These are phyloP conservation scores for Verticillium klebahnii DNA, from an alignment of 2,329 filamentous ascomycete species.

Conservation along the genomic window DNA sequence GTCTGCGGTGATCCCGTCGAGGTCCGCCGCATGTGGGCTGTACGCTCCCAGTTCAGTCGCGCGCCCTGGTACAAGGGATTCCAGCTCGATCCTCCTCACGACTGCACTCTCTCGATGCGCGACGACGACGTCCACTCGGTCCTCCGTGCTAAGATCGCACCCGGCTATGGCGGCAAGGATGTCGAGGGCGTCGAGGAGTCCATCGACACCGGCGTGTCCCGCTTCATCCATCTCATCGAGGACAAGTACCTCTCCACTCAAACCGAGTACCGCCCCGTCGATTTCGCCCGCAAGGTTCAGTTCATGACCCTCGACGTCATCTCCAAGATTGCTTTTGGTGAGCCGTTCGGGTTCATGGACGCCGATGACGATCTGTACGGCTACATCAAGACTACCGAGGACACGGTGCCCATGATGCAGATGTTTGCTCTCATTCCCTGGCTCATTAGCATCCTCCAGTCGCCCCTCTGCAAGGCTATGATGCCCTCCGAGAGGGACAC, in stretches of 20 bases:
- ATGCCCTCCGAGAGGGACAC: constrained; percentile 41
- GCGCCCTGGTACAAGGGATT: constrained; percentile 21
- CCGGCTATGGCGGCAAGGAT: constrained; percentile 41
- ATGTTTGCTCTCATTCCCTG: constrained; percentile 53
- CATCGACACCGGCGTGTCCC: constrained; percentile 40
- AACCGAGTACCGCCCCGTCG: constrained; percentile 32
- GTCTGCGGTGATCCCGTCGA: constrained; percentile 10
- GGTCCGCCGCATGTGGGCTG: constrained; percentile 6
- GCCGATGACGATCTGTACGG: constrained; percentile 40
- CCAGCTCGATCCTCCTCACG: constrained; percentile 22
- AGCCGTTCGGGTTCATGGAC: constrained; percentile 40
- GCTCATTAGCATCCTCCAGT: constrained; percentile 58
- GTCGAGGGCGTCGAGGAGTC: constrained; percentile 41
- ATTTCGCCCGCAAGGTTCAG: constrained; percentile 41
- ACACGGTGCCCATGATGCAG: constrained; percentile 32
- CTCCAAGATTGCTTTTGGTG: constrained; percentile 43
- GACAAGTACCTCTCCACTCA: constrained; percentile 28
- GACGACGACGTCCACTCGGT: constrained; percentile 33
- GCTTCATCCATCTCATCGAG: constrained; percentile 39
- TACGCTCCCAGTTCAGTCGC: constrained; percentile 9
- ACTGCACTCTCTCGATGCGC: constrained; percentile 23
- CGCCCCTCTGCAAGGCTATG: constrained; percentile 61
- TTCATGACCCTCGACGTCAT: constrained; percentile 52
- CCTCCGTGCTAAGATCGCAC: constrained; percentile 41
- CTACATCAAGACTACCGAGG: constrained; percentile 38